Percentiles rank a stretch among this genome's conserved stretches.
Evolutionary conservation across 495 filamentous ascomycete genomes (phyloP).

Genomic region (Penicillium pulvis): DNA sequence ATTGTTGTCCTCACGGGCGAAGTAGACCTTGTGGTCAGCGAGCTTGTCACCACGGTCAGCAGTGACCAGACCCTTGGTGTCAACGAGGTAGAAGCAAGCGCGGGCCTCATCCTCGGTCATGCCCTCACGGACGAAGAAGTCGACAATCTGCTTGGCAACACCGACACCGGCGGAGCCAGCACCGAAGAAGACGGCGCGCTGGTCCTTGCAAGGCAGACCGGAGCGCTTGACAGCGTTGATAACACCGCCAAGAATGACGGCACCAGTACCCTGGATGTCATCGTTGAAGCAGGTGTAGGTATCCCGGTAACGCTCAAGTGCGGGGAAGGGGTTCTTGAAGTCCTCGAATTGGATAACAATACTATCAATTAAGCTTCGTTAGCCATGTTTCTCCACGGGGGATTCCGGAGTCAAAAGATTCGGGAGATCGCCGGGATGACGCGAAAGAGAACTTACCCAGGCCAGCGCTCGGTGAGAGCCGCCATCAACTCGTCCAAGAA

Average conservation of each 20-base stretch:
- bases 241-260: slow-evolving; percentile 91
- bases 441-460: slow-evolving; percentile 56
- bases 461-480: slow-evolving; percentile 84
- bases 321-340: slow-evolving; percentile 97
- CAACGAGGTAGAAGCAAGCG: slow-evolving; percentile 95
- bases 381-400: slow-evolving; percentile 11
- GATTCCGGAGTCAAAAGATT: not conserved
- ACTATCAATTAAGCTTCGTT: slow-evolving; percentile 40
- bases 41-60: slow-evolving; percentile 91
- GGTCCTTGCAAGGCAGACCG: slow-evolving; percentile 81
- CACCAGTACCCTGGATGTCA: slow-evolving; percentile 97
- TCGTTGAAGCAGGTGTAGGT: slow-evolving; percentile 97
- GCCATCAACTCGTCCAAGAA: slow-evolving; percentile 98
- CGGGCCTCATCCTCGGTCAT: slow-evolving; percentile 89
- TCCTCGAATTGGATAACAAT: slow-evolving; percentile 99
- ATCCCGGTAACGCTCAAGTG: slow-evolving; percentile 83
- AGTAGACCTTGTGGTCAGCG: slow-evolving; percentile 97
- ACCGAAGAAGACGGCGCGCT: slow-evolving; percentile 94
- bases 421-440: slow-evolving; percentile 23
- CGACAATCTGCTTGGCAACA: slow-evolving; percentile 94
- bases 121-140: slow-evolving; percentile 91
- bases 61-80: slow-evolving; percentile 94
- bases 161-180: slow-evolving; percentile 94
- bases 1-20: slow-evolving; percentile 89
- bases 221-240: slow-evolving; percentile 93